Conservation (phyloP, 495 filamentous ascomycete genomes). For the Neurospora tetrasperma region DNA sequence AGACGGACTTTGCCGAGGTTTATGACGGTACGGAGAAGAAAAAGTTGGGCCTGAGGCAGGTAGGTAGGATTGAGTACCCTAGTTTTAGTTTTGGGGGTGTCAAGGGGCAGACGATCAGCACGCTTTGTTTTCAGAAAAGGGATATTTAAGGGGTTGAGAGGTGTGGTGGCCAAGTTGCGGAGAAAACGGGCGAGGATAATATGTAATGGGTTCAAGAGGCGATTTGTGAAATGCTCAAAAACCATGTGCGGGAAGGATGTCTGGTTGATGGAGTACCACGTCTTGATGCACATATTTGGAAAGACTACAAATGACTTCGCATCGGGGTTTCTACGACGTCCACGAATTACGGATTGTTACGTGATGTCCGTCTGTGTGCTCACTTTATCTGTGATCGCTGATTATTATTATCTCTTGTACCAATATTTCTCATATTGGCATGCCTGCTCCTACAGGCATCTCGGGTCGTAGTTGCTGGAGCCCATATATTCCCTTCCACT, state of each 20-base stretch:
- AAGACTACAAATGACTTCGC: background rate
- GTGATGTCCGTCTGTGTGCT: background rate
- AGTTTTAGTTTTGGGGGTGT: constrained; percentile 78
- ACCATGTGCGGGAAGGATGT: background rate
- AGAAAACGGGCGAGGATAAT: background rate
- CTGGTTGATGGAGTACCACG: background rate
- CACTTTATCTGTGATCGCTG: background rate
- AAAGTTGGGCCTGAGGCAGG: constrained; percentile 28
- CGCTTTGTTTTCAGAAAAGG: constrained; percentile 58
- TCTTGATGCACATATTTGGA: background rate
- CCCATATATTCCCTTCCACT: background rate
- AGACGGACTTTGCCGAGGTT: constrained; percentile 15
- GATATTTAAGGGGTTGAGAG: background rate
- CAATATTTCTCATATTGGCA: background rate
- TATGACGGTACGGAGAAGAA: background rate
- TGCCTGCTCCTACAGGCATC: background rate
- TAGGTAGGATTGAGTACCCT: constrained; percentile 66
- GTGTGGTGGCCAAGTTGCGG: background rate
- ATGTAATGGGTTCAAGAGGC: background rate
- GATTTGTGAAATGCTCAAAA: background rate
- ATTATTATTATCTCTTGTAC: background rate
- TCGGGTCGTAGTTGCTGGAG: background rate
- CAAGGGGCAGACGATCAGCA: constrained; percentile 77
- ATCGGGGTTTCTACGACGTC: background rate
- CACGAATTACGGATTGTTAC: background rate